phyloP scores from a whole-genome alignment of 257 asterid genomes.

The Phtheirospermum japonicum region DNA sequence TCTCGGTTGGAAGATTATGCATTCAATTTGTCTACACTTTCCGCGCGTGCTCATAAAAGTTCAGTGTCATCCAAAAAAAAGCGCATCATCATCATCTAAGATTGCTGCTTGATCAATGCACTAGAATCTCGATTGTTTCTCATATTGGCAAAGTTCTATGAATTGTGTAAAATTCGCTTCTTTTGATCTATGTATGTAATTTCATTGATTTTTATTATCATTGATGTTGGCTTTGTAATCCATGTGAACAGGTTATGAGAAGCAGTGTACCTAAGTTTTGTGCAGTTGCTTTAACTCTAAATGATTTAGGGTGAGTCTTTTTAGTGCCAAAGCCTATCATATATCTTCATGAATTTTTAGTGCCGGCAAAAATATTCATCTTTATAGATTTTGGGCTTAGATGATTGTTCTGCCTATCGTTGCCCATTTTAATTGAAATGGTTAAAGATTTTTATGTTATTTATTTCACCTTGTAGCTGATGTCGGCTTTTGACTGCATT shows the following conservation, averaged over 20 bases:
- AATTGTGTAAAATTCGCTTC: conserved; percentile 18
- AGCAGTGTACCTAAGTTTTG: conserved; percentile 96
- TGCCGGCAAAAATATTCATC: no score
- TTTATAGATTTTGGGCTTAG: not conserved
- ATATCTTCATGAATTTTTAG: conserved; percentile 6
- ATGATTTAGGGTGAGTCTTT: conserved; percentile 80
- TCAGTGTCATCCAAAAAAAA: no score
- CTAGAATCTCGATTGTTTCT: no score
- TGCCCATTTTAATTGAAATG: not conserved
- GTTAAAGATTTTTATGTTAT: not conserved
- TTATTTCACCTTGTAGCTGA: conserved; percentile 9
- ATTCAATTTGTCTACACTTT: no score
- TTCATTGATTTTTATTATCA: not conserved
- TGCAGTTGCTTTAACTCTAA: conserved; percentile 92
- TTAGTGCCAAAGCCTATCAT: not conserved
- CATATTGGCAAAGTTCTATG: not conserved
- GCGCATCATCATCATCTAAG: no score
- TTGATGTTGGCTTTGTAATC: conserved; percentile 23
- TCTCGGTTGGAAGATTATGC: no score
- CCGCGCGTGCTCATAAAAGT: no score
- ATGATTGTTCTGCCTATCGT: not conserved
- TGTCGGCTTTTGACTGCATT: no score
- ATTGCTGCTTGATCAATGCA: no score
- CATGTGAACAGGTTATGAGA: conserved; percentile 75
- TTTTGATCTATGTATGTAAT: conserved; percentile 21